Evolutionary conservation across 2,329 filamentous ascomycete genomes (phyloP), one percentile per base, ranked within the genome.

Genomic region (Plenodomus lindquistii): DNA sequence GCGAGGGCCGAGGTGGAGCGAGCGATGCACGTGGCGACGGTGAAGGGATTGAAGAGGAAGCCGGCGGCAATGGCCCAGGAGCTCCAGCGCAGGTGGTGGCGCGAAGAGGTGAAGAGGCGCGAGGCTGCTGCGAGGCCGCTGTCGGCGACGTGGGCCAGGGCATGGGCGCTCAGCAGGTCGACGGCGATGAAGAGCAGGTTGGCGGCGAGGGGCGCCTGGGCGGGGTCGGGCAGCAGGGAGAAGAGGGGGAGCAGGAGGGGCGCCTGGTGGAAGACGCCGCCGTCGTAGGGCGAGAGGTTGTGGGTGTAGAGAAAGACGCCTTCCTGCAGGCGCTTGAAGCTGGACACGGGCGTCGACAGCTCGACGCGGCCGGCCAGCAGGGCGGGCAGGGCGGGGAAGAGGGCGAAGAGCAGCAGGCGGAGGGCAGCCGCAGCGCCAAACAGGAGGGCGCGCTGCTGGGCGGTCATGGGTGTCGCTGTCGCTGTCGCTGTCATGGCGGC

Each of bases 311-410:
- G 84, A 67, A 96, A 99, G 48, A 99, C 78, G 17, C 94, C 94
- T 76, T 99, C 94, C 80, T 97, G 93, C 46, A 97, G 79, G 84
- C 94, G 85, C 79, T 97, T 97, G 83, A 97, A 99, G 82, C 93
- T 96, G 63, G 91, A 97, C 39, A 97, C 88, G 34, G 94, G 93
- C 18, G 94, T 99, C 37, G 94, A 97, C 66, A 99, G 88, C 79
- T 99, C 94, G 64, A 97, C 94, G 68, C 94, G 88, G 57, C 88
- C 89, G 17, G 91, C 94, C 54, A 99, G 81, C 54, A 96, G 81
- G 70, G 91, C 86, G 43, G 93, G 89, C 35, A 99, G 80, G 31
- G 83, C 84, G 54, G 94, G 92, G 69, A 97, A 96, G 48, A 85
- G 79, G 50, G 86, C 79, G 70, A 91, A 92, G 44, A 97, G 82